Evolutionary conservation across 1,284 basidiomycete genomes (phyloP), one percentile per base, ranked within the genome.

Genomic region (Malassezia arunalokei): DNA sequence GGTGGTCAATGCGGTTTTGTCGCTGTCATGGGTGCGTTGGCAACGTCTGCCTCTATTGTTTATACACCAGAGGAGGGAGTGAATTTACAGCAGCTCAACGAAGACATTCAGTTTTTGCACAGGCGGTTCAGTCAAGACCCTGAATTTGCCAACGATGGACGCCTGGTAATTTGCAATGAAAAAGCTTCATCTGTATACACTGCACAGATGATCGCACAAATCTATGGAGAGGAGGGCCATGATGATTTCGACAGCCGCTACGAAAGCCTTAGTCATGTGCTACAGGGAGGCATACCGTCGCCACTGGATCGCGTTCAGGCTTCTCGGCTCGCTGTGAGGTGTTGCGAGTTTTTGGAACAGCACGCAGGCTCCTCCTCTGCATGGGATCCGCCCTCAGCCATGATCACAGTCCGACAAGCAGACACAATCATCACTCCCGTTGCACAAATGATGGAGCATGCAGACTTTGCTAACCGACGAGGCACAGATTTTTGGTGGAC

Each of bases 1-100:
- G 92, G 94, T 50, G 92, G 92, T 32, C 84, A 84, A 75, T 94
- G 87, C 73, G 92, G 94, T 8, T 96, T 94, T 74, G 82, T 98
- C 57, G 90, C 91, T 6, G 85, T 89, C 1, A 81, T 96, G 79
- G 94, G 92, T 51, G 92, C 88, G 2, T 78, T 98, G 59, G 92
- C 94, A 40, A 89, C 85, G 40, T 92, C 92, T 31, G 92, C 91
- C 1, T 83, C 83, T 58, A 77, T 95, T 45, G 86, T 94, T 29
- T 98, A 98, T 74, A 94, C 88, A 0, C 94, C 92, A 0, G 94
- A 98, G 75, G 77, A 78, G 3, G 91, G 91, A 12, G 89, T 96
- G 64, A 80, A 79, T 55, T 80, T 98, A 20, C 82, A 87, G 59
- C 80, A 81, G 71, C 77, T 99, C 40, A 81, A 84, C 51, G 77